Percentiles rank a stretch among this genome's conserved stretches.
Evolutionary conservation across 352 stramenopile genomes (phyloP).

Genomic region (Globisporangium carolinianum): DNA sequence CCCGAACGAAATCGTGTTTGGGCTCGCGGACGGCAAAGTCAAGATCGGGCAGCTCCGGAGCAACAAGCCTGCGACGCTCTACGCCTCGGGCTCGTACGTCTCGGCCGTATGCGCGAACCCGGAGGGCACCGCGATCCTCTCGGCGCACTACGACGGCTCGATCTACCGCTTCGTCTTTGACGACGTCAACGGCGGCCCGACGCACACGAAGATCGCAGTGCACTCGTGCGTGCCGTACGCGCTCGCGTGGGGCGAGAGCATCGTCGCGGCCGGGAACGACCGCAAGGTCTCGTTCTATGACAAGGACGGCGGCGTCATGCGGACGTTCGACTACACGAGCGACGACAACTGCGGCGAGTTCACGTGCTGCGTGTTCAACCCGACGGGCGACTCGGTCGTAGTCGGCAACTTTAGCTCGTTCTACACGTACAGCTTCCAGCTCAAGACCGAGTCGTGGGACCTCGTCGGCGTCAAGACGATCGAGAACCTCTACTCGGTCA

Average conservation of each 20-base stretch:
- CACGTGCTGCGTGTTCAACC: constrained; percentile 79
- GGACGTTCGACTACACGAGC: constrained; percentile 88
- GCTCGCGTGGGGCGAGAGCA: constrained; percentile 86
- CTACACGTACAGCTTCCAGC: constrained; percentile 86
- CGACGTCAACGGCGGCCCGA: constrained; percentile 67
- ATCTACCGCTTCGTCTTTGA: constrained; percentile 93
- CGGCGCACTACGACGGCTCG: constrained; percentile 87
- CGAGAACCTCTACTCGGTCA: constrained; percentile 92
- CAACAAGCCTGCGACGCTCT: constrained; percentile 91
- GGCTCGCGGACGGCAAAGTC: constrained; percentile 90
- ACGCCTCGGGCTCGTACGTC: constrained; percentile 81
- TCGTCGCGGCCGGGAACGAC: constrained; percentile 90
- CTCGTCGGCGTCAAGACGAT: constrained; percentile 74
- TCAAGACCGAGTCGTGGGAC: constrained; percentile 84
- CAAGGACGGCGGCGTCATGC: constrained; percentile 69
- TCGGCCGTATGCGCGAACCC: constrained; percentile 79
- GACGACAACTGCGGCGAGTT: constrained; percentile 82
- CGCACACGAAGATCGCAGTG: constrained; percentile 82
- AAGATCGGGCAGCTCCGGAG: constrained; percentile 90
- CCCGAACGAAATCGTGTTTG: constrained; percentile 93
- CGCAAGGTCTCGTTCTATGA: constrained; percentile 90
- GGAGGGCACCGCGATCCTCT: constrained; percentile 85
- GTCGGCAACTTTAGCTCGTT: constrained; percentile 93
- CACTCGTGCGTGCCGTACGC: constrained; percentile 89
- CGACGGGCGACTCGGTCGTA: constrained; percentile 87